Base-by-base conservation (phyloP, 225 moss, liverwort and hornwort genomes). In the Pleurozium schreberi region DNA sequence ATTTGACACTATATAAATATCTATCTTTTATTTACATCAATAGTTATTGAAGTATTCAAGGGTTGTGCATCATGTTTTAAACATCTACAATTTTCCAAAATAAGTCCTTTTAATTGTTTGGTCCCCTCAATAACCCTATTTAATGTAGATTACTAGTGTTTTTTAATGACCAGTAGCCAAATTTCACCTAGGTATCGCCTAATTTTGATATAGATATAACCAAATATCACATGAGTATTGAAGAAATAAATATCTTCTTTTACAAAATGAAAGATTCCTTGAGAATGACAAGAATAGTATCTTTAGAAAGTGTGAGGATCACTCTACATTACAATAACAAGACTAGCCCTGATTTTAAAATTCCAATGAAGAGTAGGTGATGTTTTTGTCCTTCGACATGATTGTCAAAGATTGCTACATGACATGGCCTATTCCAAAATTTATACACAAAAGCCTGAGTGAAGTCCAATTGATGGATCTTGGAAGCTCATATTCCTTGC, bases 91-190 rank as follows among this genome's bases (percentile, higher is more conserved):
- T n/a, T n/a, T n/a, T n/a, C n/a, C n/a, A n/a, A n/a, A n/a, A n/a
- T n/a, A n/a, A n/a, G n/a, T n/a, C n/a, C n/a, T n/a, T n/a, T n/a
- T n/a, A n/a, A n/a, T n/a, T n/a, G n/a, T n/a, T n/a, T n/a, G n/a
- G n/a, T n/a, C n/a, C n/a, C n/a, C n/a, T n/a, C n/a, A n/a, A n/a
- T n/a, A n/a, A n/a, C n/a, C n/a, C n/a, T n/a, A n/a, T n/a, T n/a
- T n/a, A n/a, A n/a, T n/a, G n/a, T 3, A 27, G 0, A 45, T 10
- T 16, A 14, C 0, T 70, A 1, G 0, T 14, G 0, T 71, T 43
- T 22, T 71, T 18, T 2, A 74, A 47, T n/a, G 31, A 31, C 45
- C 19, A 49, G 7, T 49, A 49, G 11, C 19, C 19, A 74, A 18
- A 31, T 11, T 11, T 49, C 28, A 18, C 3, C 4, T 31, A 74